Base-by-base conservation (phyloP, 2,329 filamentous ascomycete species). In the Pezicula carpinea region DNA sequence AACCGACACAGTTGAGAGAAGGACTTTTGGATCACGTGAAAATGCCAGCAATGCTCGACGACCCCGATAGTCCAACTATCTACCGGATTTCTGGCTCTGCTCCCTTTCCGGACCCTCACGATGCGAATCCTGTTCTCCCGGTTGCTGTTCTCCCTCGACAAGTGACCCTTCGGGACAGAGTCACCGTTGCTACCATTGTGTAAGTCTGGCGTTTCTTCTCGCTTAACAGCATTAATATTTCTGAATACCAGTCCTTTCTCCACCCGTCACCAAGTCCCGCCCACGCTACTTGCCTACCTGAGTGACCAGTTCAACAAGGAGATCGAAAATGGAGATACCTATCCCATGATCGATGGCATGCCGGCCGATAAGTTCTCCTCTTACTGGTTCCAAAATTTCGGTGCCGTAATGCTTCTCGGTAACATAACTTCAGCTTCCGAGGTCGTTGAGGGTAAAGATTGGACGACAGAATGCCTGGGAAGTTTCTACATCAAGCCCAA, bases 381-480 rank as follows among this genome's bases (percentile, higher is more conserved):
- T 14, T 87, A 87, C 63, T 89, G 84, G 84, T 87, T 89, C 61
- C 80, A 81, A 40, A 83, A 85, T 57, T 87, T 88, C 59, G 83
- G 76, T 40, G 83, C 83, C 2, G 74, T 88, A 44, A 86, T 88
- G 83, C 65, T 88, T 11, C 64, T 85, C 38, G 84, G 84, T 14
- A 78, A 83, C 46, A 75, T 85, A 34, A 72, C 75, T n/a, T 72
- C 69, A 39, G 65, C 69, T 29, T 69, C 75, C 38, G 77, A 65
- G 67, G 68, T 76, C 64, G 48, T 61, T 8, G 68, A 67, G 26
- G 73, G 71, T 13, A 70, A 68, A 26, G 79, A 86, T 57, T 89
- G 85, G 85, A 71, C 74, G 42, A 79, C 77, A 53, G 69, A 80
- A 50, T 87, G 83, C 57, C 63, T 88, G 38, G 83, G 84, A 29